Conservation (phyloP, 2,329 filamentous ascomycete genomes). For the Fusarium tanahbumbuense region DNA sequence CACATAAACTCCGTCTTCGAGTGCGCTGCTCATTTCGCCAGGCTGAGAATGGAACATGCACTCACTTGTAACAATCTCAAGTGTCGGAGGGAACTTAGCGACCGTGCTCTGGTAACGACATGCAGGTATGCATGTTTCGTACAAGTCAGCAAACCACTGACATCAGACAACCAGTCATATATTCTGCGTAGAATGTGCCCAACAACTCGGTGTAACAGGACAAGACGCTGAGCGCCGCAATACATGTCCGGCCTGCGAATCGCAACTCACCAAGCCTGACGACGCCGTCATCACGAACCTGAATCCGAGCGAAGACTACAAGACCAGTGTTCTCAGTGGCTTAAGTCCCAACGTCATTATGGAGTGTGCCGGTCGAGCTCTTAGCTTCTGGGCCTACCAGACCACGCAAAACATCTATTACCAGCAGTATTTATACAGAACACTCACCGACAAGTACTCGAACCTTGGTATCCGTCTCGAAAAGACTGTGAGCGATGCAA, state of each 20-base stretch:
- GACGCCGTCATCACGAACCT: slow-evolving; percentile 79
- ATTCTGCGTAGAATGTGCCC: slow-evolving; percentile 82
- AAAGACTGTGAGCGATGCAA: slow-evolving; percentile 79
- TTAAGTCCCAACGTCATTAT: slow-evolving; percentile 84
- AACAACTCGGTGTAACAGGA: slow-evolving; percentile 69
- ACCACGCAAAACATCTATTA: slow-evolving; percentile 84
- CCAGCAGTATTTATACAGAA: slow-evolving; percentile 79
- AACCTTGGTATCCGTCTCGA: slow-evolving; percentile 75
- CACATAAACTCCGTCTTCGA: neutral
- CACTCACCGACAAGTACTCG: slow-evolving; percentile 77
- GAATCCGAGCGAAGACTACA: slow-evolving; percentile 88
- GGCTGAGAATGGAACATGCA: slow-evolving; percentile 72
- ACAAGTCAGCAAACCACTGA: neutral
- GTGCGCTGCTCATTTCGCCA: neutral
- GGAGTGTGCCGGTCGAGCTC: slow-evolving; percentile 83
- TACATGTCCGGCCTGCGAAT: slow-evolving; percentile 80
- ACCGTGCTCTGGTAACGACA: slow-evolving; percentile 84
- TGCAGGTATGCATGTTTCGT: slow-evolving; percentile 71
- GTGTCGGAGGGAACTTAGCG: slow-evolving; percentile 76
- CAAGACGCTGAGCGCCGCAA: slow-evolving; percentile 51
- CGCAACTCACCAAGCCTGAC: slow-evolving; percentile 75
- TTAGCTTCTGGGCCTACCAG: slow-evolving; percentile 90
- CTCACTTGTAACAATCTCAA: slow-evolving; percentile 84
- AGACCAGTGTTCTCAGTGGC: slow-evolving; percentile 85
- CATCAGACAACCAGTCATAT: slow-evolving; percentile 71